Conservation (phyloP, 129 eudicot genomes). For the Ambrosia trifida region DNA sequence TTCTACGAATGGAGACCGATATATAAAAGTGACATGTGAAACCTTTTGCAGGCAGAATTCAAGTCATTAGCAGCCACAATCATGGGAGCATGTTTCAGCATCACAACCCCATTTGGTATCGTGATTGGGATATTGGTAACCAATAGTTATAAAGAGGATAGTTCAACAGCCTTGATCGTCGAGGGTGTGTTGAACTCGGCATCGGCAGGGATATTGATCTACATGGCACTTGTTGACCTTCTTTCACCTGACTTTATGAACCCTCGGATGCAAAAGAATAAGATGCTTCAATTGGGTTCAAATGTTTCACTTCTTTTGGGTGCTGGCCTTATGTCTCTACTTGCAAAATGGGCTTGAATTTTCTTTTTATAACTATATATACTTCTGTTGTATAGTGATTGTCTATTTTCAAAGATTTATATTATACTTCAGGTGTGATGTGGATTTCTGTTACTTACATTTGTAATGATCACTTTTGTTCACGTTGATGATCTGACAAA, state of each 20-base stretch:
- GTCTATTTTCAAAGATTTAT: not conserved
- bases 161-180: conserved; percentile 39
- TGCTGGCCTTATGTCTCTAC: conserved; percentile 47
- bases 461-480: not conserved
- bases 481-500: not conserved
- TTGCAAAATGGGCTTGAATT: conserved; percentile 49
- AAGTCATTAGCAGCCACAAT: conserved; percentile 26
- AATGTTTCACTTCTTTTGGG: conserved; percentile 46
- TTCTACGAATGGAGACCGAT: too few relatives aligned
- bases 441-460: not conserved
- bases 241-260: conserved; percentile 54
- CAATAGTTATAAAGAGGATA: conserved; percentile 35
- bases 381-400: not conserved
- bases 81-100: conserved; percentile 45
- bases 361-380: not conserved
- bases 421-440: not conserved
- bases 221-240: conserved; percentile 58
- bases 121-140: conserved; percentile 41
- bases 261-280: conserved; percentile 39
- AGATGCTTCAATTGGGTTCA: conserved; percentile 38
- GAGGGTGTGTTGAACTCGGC: conserved; percentile 50
- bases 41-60: conserved; percentile 39
- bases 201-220: conserved; percentile 49
- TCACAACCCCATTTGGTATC: conserved; percentile 51
- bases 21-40: not conserved